Base-by-base conservation (phyloP, 2,329 filamentous ascomycete species). In the Incumbomyces delicatus region DNA sequence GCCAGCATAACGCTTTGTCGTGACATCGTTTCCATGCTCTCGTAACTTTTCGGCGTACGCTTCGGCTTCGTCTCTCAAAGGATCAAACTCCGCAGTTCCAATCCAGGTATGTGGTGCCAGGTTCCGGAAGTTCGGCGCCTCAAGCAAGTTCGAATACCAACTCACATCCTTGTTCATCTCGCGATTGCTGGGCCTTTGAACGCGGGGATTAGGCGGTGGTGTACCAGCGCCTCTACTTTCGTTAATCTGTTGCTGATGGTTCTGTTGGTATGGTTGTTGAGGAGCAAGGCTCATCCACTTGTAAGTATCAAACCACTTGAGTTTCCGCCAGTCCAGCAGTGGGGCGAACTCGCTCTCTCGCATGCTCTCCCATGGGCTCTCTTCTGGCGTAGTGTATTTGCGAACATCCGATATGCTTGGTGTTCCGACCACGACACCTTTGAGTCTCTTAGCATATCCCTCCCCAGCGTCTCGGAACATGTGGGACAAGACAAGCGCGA, bases 231-330 rank as follows among this genome's bases (percentile, higher is more conserved):
- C 22, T 27, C 16, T 41, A 3, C 18, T 13, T n/a, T 27, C 18
- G 3, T n/a, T 31, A 27, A 20, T n/a, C 13, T 17, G 14, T 29
- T 12, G 40, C 10, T 22, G 14, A 13, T 39, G 14, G 6, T 17
- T 10, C 20, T 42, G 40, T 20, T 42, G 40, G 29, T 33, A 32
- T 45, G 12, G 49, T 41, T 13, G 48, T 30, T 51, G 50, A 34
- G 47, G 47, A 2, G 48, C 37, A 17, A 57, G 39, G 11, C 49
- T 52, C 40, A 55, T 54, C 53, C 53, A 55, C 37, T 57, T 57
- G 50, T 56, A 57, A 4, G 52, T 54, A 46, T 57, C 55, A 34
- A 57, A 54, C 55, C 53, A 56, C 35, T 56, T 57, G 47, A 57
- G 34, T 22, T 56, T 55, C 33, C 53, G 44, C 55, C 55, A 57